Conservation (phyloP, 192 early-diverging fungal species). For the Lunasporangiospora selenospora region DNA sequence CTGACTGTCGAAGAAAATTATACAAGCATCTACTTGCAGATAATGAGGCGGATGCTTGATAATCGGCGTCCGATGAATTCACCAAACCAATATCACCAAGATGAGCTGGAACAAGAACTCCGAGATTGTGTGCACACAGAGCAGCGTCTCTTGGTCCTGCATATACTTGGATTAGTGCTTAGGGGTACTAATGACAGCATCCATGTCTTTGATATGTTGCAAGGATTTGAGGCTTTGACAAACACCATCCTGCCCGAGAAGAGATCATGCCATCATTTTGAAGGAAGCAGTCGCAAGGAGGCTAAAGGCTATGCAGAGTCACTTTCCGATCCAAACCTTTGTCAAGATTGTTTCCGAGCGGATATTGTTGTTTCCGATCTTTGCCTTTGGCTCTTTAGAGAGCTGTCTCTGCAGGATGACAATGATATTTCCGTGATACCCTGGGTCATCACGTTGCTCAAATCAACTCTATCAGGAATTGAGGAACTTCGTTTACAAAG, state of each 20-base stretch:
- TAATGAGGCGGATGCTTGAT: conserved; percentile 40
- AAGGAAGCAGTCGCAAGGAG: conserved; percentile 1
- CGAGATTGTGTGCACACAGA: conserved; percentile 42
- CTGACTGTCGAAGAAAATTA: conserved; percentile 40
- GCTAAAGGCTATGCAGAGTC: conserved; percentile 20
- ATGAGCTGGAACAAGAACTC: conserved; percentile 35
- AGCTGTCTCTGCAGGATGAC: conserved; percentile 19
- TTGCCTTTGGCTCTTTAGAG: conserved; percentile 46
- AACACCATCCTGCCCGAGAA: conserved; percentile 33
- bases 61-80: conserved; percentile 5
- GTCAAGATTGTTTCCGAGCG: conserved; percentile 36
- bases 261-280: conserved; percentile 25
- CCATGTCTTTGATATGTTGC: conserved; percentile 41
- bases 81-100: not conserved
- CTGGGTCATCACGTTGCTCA: conserved; percentile 41
- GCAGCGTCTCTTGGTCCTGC: conserved; percentile 41
- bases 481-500: conserved; percentile 23
- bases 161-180: conserved; percentile 42
- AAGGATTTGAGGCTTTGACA: conserved; percentile 46
- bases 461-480: conserved; percentile 39
- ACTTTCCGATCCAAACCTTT: conserved; percentile 15
- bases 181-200: conserved; percentile 32
- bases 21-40: conserved; percentile 46
- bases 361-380: conserved; percentile 49
- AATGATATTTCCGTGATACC: conserved; percentile 8